Evolutionary conservation across 2,329 filamentous ascomycete species (phyloP).

Genomic region (Aspergillus pseudonomiae): DNA sequence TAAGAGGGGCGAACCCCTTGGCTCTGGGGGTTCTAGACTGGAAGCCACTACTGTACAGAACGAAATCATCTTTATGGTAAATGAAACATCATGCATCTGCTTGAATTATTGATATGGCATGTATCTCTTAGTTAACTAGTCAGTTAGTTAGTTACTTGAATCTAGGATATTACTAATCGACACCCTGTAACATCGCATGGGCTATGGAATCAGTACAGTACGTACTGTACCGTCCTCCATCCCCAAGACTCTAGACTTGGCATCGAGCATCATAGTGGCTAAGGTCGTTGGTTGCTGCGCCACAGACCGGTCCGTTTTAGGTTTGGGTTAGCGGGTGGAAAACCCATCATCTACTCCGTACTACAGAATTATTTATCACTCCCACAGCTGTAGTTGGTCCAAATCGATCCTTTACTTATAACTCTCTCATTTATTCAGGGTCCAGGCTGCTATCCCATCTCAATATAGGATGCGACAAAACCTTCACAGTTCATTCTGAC

Average conservation of each 20-base stretch:
- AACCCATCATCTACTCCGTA: constrained; percentile 9
- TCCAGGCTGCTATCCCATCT: too few species aligned
- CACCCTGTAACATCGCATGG: background rate
- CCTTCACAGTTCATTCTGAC: background rate
- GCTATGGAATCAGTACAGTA: background rate
- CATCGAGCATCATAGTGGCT: background rate
- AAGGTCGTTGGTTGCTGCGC: background rate
- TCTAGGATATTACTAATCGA: background rate
- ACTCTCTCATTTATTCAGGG: background rate
- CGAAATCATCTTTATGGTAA: background rate
- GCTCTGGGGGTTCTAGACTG: background rate
- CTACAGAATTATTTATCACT: constrained; percentile 4
- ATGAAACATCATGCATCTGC: background rate
- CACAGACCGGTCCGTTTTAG: constrained; percentile 9
- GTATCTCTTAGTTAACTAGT: background rate
- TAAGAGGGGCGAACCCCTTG: background rate
- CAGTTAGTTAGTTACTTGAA: too few species aligned
- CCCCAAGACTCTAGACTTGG: background rate
- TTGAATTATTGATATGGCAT: background rate
- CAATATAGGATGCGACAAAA: background rate
- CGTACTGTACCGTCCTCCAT: background rate
- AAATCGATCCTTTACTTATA: background rate
- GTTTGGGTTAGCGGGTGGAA: constrained; percentile 19
- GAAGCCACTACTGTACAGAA: background rate
- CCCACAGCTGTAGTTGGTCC: background rate